phyloP scores from a whole-genome alignment of 257 asterid species.

The Hygrophila difformis region DNA sequence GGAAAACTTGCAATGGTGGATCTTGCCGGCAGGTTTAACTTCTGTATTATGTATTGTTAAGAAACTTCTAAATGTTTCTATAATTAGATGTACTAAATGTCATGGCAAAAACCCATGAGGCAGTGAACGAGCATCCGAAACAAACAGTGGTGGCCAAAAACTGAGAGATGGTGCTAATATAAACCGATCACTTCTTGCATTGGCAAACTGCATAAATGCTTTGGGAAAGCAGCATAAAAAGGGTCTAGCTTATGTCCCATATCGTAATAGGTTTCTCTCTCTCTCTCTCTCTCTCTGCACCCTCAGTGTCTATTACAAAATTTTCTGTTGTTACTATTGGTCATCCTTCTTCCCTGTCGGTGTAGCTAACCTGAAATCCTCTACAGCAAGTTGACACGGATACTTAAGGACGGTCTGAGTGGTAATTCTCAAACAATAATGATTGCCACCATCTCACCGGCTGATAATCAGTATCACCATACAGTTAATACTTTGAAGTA shows the following conservation, averaged over 20 bases:
- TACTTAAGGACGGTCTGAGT: conserved; percentile 93
- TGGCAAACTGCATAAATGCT: conserved; percentile 96
- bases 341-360: background rate
- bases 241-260: conserved; percentile 97
- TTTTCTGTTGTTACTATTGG: background rate
- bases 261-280: conserved; percentile 67
- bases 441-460: conserved; percentile 91
- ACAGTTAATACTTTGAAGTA: conserved; percentile 88
- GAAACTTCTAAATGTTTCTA: background rate
- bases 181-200: conserved; percentile 88
- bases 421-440: conserved; percentile 95
- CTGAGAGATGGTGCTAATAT: conserved; percentile 97
- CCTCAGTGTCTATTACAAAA: too few species aligned
- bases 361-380: background rate
- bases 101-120: conserved; percentile 18
- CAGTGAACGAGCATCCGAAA: conserved; percentile 96
- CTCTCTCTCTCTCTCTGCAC: background rate
- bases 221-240: conserved; percentile 88
- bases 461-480: conserved; percentile 85
- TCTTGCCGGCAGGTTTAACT: conserved; percentile 95
- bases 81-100: background rate
- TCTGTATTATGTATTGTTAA: conserved; percentile 1
- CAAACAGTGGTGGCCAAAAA: conserved; percentile 87
- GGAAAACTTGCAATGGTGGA: conserved; percentile 95
- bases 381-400: conserved; percentile 90